Evolutionary conservation across 345 rosid genomes (phyloP), one percentile per base, ranked within the genome.

Genomic region (Euphorbia peplus): DNA sequence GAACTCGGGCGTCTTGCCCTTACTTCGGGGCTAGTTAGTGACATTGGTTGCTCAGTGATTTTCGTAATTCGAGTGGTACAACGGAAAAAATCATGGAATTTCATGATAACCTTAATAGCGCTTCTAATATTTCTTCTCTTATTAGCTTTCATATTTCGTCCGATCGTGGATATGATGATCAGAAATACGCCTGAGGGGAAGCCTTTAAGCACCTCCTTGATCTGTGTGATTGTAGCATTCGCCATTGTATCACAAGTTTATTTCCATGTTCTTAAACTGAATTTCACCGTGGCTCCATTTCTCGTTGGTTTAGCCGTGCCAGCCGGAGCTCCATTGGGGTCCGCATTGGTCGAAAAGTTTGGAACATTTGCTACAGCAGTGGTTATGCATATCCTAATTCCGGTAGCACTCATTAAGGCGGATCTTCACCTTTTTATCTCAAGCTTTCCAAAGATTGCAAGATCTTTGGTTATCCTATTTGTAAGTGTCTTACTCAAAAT

Each of bases 101-200:
- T 2, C 25, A 2, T 21, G 9, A 1, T 53, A 2, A 26, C 57
- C 25, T 0, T 21, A 21, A 1, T 53, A 2, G 28, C 57, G 11
- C 13, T 53, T 21, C 13, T 53, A 22, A 7, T 21, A 0, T 53
- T 21, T 53, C 14, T 53, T 53, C 28, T 53, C 3, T 7, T 14
- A 53, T 22, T 53, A 53, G 25, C 28, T 13, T 64, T 66, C 57
- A 37, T 82, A 1, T 8, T 80, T 22, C 47, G 83, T 25, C 81
- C 77, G 8, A 16, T 21, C 0, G 73, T 84, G 76, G 29, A 26
- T 19, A 66, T 79, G 81, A 64, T 78, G 26, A 68, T 80, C 14
- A 80, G 47, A 48, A 30, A 32, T 8, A 82, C 86, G 4, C 79
- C 75, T 1, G 75, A 73, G 11, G 83, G 78, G 54, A 66, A 47